These are phyloP conservation scores for Anisogramma anomala DNA, from an alignment of 2,329 filamentous ascomycete genomes.

Conservation along the genomic window DNA sequence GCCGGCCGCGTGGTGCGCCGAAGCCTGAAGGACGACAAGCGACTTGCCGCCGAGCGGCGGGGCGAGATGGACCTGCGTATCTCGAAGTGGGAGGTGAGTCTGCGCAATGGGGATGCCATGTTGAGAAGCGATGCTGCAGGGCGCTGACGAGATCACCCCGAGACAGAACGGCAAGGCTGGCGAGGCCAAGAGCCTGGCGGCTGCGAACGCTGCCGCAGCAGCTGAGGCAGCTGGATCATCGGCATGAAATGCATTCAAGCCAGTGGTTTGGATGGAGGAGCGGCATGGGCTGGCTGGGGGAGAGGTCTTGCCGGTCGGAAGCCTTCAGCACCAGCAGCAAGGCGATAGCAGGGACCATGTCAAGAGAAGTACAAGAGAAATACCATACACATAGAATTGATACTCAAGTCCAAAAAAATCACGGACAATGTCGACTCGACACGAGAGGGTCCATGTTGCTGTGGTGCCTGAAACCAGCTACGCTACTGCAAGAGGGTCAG, in stretches of 20 bases:
- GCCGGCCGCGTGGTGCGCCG: slow-evolving; percentile 90
- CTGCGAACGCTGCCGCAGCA: slow-evolving; percentile 36
- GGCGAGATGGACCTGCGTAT: slow-evolving; percentile 84
- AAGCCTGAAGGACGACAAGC: slow-evolving; percentile 91
- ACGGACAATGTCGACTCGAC: too few relatives aligned
- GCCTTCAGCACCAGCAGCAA: too few relatives aligned
- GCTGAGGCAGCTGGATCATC: slow-evolving; percentile 22
- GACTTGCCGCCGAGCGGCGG: slow-evolving; percentile 76
- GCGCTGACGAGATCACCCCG: slow-evolving; percentile 23
- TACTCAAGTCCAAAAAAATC: background rate
- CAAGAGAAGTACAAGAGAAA: too few relatives aligned
- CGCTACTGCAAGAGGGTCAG: too few relatives aligned
- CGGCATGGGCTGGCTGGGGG: background rate
- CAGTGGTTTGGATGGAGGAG: background rate
- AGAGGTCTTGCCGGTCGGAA: background rate
- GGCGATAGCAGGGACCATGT: too few relatives aligned
- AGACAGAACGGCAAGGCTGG: slow-evolving; percentile 90
- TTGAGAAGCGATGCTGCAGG: background rate
- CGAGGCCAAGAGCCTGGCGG: slow-evolving; percentile 61
- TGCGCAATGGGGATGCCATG: too few relatives aligned
- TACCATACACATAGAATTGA: background rate
- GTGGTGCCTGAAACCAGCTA: too few relatives aligned
- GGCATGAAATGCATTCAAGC: slow-evolving; percentile 11
- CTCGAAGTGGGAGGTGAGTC: slow-evolving; percentile 90
- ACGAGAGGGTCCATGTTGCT: too few relatives aligned